Evolutionary conservation across 768 basidiomycete genomes (phyloP).

Genomic region (Megacollybia marginata): DNA sequence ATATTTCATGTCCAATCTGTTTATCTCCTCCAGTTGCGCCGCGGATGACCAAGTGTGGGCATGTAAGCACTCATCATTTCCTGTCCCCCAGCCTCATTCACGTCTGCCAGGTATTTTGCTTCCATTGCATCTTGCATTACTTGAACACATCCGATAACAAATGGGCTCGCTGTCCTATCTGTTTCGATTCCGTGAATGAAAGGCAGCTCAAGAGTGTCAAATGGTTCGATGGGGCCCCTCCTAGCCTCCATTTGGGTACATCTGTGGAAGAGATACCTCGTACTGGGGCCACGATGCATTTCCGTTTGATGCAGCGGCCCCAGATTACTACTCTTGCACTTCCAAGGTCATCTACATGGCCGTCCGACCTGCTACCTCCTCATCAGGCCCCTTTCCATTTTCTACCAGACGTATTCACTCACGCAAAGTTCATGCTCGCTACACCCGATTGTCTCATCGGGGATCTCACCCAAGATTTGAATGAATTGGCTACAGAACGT

Average conservation of each 20-base stretch:
- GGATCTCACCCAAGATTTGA: constrained; percentile 67
- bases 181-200: constrained; percentile 88
- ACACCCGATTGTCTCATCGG: constrained; percentile 77
- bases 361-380: constrained; percentile 84
- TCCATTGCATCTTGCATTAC: constrained; percentile 90
- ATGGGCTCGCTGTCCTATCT: constrained; percentile 93
- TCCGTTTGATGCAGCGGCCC: constrained; percentile 90
- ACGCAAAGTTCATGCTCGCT: constrained; percentile 94
- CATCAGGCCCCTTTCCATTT: constrained; percentile 96
- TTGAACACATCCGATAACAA: constrained; percentile 80
- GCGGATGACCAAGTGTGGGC: constrained; percentile 95
- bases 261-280: constrained; percentile 33
- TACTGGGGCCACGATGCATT: constrained; percentile 56
- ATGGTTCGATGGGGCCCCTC: constrained; percentile 64
- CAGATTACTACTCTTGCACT: constrained; percentile 93
- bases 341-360: constrained; percentile 89
- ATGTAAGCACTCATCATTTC: constrained; percentile 52
- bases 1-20: constrained; percentile 89
- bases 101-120: constrained; percentile 75
- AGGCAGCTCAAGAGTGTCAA: constrained; percentile 89
- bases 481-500: constrained; percentile 66
- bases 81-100: constrained; percentile 7
- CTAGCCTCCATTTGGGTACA: constrained; percentile 26
- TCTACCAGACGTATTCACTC: constrained; percentile 82
- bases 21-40: constrained; percentile 85